Percentiles rank a stretch among this genome's conserved stretches.
Conservation (phyloP, 345 rosid species). For the Eucalyptus polybractea region DNA sequence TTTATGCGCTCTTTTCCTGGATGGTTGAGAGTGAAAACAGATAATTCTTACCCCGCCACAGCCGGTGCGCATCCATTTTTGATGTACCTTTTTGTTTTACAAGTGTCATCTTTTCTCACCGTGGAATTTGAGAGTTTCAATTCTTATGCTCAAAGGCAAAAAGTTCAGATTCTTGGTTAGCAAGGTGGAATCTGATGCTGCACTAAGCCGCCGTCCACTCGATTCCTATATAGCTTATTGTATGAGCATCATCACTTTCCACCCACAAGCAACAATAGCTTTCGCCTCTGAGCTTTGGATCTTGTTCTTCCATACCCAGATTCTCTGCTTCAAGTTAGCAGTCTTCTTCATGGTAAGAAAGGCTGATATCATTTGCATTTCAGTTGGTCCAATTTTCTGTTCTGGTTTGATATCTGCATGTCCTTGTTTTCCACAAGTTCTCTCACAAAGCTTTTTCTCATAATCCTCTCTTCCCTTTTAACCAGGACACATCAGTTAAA, state of each 20-base stretch:
- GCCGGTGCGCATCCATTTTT: neutral
- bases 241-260: neutral
- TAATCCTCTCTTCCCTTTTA: neutral
- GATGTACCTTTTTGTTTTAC: neutral
- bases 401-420: neutral
- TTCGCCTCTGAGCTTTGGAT: neutral
- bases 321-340: neutral
- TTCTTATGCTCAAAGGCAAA: neutral
- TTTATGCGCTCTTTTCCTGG: neutral
- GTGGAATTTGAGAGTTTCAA: neutral
- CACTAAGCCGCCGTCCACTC: neutral
- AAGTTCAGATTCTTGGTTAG: neutral
- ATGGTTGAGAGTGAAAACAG: neutral
- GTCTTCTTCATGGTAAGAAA: neutral
- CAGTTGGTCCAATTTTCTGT: neutral
- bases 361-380: neutral
- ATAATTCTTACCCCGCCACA: neutral
- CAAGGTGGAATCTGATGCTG: constrained; percentile 7
- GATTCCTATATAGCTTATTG: neutral
- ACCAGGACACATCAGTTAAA: neutral
- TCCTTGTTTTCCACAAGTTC: neutral
- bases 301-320: neutral
- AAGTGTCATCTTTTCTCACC: neutral
- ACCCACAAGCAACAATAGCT: neutral
- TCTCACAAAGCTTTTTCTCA: neutral